Conservation (phyloP, 768 basidiomycete genomes). For the Podaxis carcinomalis region DNA sequence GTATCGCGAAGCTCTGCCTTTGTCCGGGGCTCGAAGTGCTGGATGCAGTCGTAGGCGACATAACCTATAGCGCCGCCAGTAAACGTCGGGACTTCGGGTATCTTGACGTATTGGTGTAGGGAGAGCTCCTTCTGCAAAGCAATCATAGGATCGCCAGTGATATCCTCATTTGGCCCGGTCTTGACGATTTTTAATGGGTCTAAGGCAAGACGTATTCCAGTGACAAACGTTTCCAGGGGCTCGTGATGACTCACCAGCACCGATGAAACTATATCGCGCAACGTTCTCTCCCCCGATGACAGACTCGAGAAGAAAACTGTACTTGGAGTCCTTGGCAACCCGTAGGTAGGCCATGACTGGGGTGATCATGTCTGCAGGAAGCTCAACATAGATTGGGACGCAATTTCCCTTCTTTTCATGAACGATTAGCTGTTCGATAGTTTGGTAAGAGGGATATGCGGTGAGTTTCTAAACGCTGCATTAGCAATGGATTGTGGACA, state of each 20-base stretch:
- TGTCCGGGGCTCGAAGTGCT: slow-evolving; percentile 95
- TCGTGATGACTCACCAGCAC: slow-evolving; percentile 61
- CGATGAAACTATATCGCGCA: slow-evolving; percentile 94
- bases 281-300: slow-evolving; percentile 87
- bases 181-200: slow-evolving; percentile 93
- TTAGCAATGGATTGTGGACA: slow-evolving; percentile 1
- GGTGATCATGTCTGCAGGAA: slow-evolving; percentile 94
- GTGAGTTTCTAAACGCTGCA: slow-evolving; percentile 49
- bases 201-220: slow-evolving; percentile 23
- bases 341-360: slow-evolving; percentile 96
- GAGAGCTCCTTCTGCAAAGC: slow-evolving; percentile 83
- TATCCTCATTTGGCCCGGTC: slow-evolving; percentile 80
- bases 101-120: slow-evolving; percentile 83
- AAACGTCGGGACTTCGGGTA: slow-evolving; percentile 90
- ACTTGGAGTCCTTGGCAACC: slow-evolving; percentile 86
- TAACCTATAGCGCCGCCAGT: slow-evolving; percentile 98
- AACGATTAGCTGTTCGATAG: slow-evolving; percentile 72
- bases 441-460: slow-evolving; percentile 67
- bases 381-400: slow-evolving; percentile 86
- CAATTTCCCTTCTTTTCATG: slow-evolving; percentile 87
- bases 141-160: slow-evolving; percentile 82
- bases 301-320: slow-evolving; percentile 94
- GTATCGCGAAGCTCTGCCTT: slow-evolving; percentile 70
- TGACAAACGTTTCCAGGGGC: background rate
- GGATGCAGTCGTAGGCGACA: slow-evolving; percentile 94